phyloP scores from a whole-genome alignment of 2,329 filamentous ascomycete genomes.

The Didymella arachidicola region DNA sequence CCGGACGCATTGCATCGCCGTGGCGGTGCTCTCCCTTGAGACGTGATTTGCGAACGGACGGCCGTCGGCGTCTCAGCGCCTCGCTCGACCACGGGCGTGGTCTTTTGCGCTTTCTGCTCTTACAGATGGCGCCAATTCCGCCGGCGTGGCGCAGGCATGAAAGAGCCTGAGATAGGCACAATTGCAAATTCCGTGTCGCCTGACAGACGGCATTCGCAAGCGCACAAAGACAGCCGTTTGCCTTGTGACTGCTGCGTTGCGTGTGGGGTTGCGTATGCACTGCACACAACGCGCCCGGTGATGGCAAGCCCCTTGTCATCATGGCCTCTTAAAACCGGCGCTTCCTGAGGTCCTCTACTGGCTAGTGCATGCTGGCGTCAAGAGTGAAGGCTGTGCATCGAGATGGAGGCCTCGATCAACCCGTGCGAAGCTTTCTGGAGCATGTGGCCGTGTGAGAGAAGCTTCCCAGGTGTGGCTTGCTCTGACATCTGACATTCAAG shows the following conservation, averaged over 20 bases:
- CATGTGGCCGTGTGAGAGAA: neutral
- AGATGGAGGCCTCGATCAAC: neutral
- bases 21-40: conserved; percentile 20
- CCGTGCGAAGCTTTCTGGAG: neutral
- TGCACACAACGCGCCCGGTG: conserved; percentile 2
- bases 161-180: conserved; percentile 3
- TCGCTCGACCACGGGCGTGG: neutral
- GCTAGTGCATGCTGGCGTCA: conserved; percentile 9
- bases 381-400: neutral
- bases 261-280: conserved; percentile 14
- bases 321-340: conserved; percentile 18
- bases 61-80: neutral
- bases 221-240: conserved; percentile 2
- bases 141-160: conserved; percentile 6
- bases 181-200: conserved; percentile 3
- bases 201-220: neutral
- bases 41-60: conserved; percentile 2
- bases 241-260: conserved; percentile 17
- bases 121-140: neutral
- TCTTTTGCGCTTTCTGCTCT: neutral
- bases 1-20: conserved; percentile 12
- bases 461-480: neutral
- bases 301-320: conserved; percentile 16
- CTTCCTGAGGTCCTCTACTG: conserved; percentile 1
- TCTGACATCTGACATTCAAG: neutral